Percentiles rank a stretch among this genome's conserved stretches.
These are phyloP conservation scores for Sarocladium strictum DNA, from an alignment of 2,329 filamentous ascomycete species.

Conservation along the genomic window DNA sequence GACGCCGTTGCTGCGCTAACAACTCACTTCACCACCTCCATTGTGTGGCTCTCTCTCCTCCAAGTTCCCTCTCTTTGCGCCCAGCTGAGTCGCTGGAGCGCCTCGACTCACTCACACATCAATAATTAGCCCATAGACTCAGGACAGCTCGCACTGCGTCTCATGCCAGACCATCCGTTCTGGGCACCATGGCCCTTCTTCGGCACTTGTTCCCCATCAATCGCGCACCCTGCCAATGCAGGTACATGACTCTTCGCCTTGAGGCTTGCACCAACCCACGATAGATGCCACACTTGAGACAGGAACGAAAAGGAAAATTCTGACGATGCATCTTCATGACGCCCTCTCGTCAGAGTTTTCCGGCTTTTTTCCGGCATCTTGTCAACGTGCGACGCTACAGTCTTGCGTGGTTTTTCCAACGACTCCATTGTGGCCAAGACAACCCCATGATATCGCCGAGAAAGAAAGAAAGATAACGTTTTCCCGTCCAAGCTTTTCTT, in stretches of 20 bases:
- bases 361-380: neutral
- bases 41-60: neutral
- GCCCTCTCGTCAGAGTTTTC: neutral
- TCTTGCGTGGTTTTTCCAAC: constrained; percentile 4
- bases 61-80: neutral
- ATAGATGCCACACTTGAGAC: neutral
- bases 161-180: neutral
- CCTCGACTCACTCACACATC: no score
- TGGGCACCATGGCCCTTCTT: neutral
- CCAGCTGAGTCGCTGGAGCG: neutral
- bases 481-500: no score
- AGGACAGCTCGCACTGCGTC: no score
- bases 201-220: neutral
- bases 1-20: neutral
- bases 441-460: neutral
- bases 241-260: neutral
- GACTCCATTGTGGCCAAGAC: neutral
- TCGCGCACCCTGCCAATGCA: neutral
- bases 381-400: neutral
- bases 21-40: neutral
- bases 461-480: neutral
- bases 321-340: neutral
- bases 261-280: neutral
- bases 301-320: neutral
- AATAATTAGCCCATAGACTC: no score